Evolutionary conservation across 768 basidiomycete genomes (phyloP), one percentile per base, ranked within the genome.

Genomic region (Podaxis sp.): DNA sequence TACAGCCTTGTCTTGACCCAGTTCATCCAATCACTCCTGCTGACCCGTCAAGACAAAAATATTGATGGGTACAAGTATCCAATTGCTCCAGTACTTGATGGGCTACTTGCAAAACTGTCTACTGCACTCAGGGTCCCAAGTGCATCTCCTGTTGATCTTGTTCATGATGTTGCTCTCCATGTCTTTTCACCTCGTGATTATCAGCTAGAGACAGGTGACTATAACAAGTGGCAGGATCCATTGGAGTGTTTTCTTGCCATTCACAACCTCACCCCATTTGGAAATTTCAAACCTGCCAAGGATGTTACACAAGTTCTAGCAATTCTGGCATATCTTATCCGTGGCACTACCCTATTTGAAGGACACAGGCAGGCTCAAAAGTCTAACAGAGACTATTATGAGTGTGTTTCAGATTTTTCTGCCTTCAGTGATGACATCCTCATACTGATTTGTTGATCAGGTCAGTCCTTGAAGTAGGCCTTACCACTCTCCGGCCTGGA

Each of bases 241-340:
- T 26, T 52, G 51, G 51, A 52, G 51, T 52, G 51, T 26, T 52
- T 52, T 52, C 19, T 52, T 52, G 51, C 51, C 5, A 52, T 52
- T 6, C 13, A 52, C 24, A 52, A 52, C 24, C 22, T 52, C 11
- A 26, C 9, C 6, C 6, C 22, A 24, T 12, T 4, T 52, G 51
- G 51, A 22, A 52, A 52, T 13, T 52, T 52, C 51, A 52, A 52
- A 13, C n/a, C 51, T 4, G 22, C 51, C 4, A 7, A 19, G 4
- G 22, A 52, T 52, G 51, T 28, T 52, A 52, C 51, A 24, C 51
- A 52, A 26, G 9, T 52, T 11, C 24, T 52, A 5, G 51, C 51
- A 24, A 52, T 52, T 13, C 13, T 52, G 17, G 22, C 5, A 12
- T 52, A 52, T 24, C 51, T 52, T 26, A 52, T 52, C 13, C 13